These are phyloP conservation scores for Sporisorium scitamineum DNA, from an alignment of 1,284 basidiomycete species.

Conservation along the genomic window DNA sequence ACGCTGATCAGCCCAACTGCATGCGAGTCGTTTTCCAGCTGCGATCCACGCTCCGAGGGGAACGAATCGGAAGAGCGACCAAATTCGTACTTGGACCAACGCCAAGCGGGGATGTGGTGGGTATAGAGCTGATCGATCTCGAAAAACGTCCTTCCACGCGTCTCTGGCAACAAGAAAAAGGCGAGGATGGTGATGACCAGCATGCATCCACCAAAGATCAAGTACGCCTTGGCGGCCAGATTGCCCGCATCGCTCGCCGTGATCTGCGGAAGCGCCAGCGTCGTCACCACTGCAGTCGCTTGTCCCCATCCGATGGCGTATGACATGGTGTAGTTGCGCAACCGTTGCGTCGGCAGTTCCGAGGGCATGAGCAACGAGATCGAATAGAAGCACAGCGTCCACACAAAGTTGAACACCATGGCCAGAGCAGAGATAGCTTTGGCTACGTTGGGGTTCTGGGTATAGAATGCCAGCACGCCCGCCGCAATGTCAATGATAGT, in stretches of 20 bases:
- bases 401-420: conserved; percentile 61
- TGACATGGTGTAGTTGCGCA: conserved; percentile 60
- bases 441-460: conserved; percentile 19
- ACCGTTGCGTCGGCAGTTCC: conserved; percentile 55
- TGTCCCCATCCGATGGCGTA: conserved; percentile 61
- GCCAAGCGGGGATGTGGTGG: conserved; percentile 44
- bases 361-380: conserved; percentile 60
- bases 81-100: conserved; percentile 52
- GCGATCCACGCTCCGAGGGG: conserved; percentile 6
- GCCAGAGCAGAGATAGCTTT: conserved; percentile 55
- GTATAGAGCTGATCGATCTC: conserved; percentile 64
- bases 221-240: conserved; percentile 58
- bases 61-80: conserved; percentile 3
- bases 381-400: conserved; percentile 61
- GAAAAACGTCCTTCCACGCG: conserved; percentile 48
- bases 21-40: conserved; percentile 21
- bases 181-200: conserved; percentile 47
- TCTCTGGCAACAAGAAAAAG: conserved; percentile 57
- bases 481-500: conserved; percentile 51
- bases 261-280: conserved; percentile 54
- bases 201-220: conserved; percentile 61
- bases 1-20: conserved; percentile 34
- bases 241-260: conserved; percentile 53
- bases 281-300: conserved; percentile 58
- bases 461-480: conserved; percentile 44